Evolutionary conservation across 805 yeast species (phyloP), one percentile per base, ranked within the genome.

Genomic region (Candida taoyuanica): DNA sequence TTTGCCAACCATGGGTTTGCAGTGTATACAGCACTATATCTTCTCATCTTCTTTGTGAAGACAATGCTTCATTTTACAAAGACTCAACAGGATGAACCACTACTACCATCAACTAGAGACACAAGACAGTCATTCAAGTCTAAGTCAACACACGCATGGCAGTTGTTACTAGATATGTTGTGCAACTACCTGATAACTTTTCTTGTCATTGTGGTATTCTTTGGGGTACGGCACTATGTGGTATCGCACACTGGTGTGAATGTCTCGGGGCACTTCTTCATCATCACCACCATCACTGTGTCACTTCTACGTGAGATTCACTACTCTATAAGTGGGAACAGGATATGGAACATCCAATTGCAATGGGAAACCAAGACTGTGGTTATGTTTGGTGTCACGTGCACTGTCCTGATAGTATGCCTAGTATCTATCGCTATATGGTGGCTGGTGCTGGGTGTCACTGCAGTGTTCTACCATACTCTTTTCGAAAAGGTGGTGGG

Each of bases 1-100:
- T 50, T 50, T 37, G 53, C 48, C 2, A 39, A 48, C 8, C 37
- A 49, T 30, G 50, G 52, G 1, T 43, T 43, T 29, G 17, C 30
- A 2, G 17, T 49, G 7, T 49, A 38, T 31, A 39, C 41, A 4
- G 25, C 36, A 2, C 15, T 48, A 2, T 51, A 37, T 24, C 12
- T 42, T 1, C n/a, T 46, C 31, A 20, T 40, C 8, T 27, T 37
- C 7, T 31, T 36, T 13, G 24, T 32, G 6, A 19, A 32, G 8
- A 26, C 39, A 11, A 17, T 39, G 37, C 33, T 32, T 11, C 36
- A 33, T 2, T 31, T 42, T 21, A 25, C 39, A 11, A 17, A 19
- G 4, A 21, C 39, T 16, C 38, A 30, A 20, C 34, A 42, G 17
- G 30, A 6, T 25, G 28, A 25, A 13, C 15, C 37, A 9, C 28